These are phyloP conservation scores for Scytalidium lignicola DNA, from an alignment of 2,329 filamentous ascomycete species.

Conservation along the genomic window DNA sequence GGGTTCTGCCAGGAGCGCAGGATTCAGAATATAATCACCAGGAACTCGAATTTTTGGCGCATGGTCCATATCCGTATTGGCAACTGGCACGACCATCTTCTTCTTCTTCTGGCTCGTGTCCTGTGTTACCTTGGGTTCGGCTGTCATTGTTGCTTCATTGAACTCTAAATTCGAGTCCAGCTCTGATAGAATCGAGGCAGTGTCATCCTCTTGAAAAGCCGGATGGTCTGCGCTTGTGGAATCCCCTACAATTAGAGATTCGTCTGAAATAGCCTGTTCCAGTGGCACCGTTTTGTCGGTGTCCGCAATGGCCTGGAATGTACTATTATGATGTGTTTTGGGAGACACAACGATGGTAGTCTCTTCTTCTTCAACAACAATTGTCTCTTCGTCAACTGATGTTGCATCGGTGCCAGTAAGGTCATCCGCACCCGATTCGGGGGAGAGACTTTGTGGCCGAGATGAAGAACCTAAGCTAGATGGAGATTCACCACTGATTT, in stretches of 20 bases:
- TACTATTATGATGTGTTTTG: neutral
- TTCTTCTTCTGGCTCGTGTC: slow-evolving; percentile 12
- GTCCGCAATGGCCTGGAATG: neutral
- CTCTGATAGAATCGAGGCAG: slow-evolving; percentile 12
- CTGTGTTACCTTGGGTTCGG: slow-evolving; percentile 4
- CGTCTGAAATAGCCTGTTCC: slow-evolving; percentile 13
- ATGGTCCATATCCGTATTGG: slow-evolving; percentile 19
- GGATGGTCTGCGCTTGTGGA: slow-evolving; percentile 18
- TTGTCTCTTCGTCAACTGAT: slow-evolving; percentile 28
- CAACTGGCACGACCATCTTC: slow-evolving; percentile 7
- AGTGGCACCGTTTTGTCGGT: slow-evolving; percentile 6
- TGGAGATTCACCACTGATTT: neutral
- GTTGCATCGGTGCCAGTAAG: slow-evolving; percentile 26
- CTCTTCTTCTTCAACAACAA: slow-evolving; percentile 17
- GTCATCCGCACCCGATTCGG: slow-evolving; percentile 12
- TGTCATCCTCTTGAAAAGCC: slow-evolving; percentile 14
- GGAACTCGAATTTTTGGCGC: slow-evolving; percentile 45
- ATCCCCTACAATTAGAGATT: slow-evolving; percentile 16
- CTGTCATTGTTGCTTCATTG: slow-evolving; percentile 8
- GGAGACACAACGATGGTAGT: neutral
- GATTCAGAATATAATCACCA: slow-evolving; percentile 79
- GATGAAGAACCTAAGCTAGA: slow-evolving; percentile 6
- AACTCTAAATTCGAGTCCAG: slow-evolving; percentile 13
- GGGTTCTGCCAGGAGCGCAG: slow-evolving; percentile 68
- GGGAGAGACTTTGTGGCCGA: slow-evolving; percentile 10